These are phyloP conservation scores for Cadophora sp. DNA, from an alignment of 2,329 filamentous ascomycete genomes.

Conservation along the genomic window DNA sequence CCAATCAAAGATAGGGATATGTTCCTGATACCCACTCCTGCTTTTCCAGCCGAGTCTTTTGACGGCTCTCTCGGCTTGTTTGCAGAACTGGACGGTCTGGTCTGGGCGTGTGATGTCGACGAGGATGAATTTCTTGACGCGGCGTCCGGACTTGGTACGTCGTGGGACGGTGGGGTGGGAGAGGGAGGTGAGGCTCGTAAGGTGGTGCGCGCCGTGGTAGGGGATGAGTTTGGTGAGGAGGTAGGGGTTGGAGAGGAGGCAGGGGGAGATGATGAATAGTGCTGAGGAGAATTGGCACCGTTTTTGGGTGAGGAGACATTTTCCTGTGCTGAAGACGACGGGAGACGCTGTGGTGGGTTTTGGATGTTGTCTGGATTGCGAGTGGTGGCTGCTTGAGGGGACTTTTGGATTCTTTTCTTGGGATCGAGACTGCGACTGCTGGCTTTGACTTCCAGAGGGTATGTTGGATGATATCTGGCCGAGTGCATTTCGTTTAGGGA, in stretches of 20 bases:
- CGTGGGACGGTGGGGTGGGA: slow-evolving; percentile 29
- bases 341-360: not conserved
- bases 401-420: not conserved
- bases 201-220: slow-evolving; percentile 33
- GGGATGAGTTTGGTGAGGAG: slow-evolving; percentile 37
- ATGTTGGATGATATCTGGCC: slow-evolving; percentile 17
- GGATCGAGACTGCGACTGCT: slow-evolving; percentile 10
- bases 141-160: slow-evolving; percentile 30
- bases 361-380: not conserved
- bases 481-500: slow-evolving; percentile 1
- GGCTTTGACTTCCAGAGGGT: slow-evolving; percentile 9
- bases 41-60: slow-evolving; percentile 40
- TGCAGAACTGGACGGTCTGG: slow-evolving; percentile 44
- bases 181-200: slow-evolving; percentile 29
- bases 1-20: slow-evolving; percentile 48
- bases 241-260: slow-evolving; percentile 30
- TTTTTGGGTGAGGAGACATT: slow-evolving; percentile 29
- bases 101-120: slow-evolving; percentile 45
- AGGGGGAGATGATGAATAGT: slow-evolving; percentile 42
- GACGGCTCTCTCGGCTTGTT: slow-evolving; percentile 36
- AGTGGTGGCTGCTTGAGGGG: not conserved
- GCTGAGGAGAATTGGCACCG: slow-evolving; percentile 24
- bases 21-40: slow-evolving; percentile 39
- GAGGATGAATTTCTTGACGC: slow-evolving; percentile 44
- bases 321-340: slow-evolving; percentile 25